Evolutionary conservation across 179 eudicot genomes (phyloP), one percentile per base, ranked within the genome.

Genomic region (Silene vulgaris): DNA sequence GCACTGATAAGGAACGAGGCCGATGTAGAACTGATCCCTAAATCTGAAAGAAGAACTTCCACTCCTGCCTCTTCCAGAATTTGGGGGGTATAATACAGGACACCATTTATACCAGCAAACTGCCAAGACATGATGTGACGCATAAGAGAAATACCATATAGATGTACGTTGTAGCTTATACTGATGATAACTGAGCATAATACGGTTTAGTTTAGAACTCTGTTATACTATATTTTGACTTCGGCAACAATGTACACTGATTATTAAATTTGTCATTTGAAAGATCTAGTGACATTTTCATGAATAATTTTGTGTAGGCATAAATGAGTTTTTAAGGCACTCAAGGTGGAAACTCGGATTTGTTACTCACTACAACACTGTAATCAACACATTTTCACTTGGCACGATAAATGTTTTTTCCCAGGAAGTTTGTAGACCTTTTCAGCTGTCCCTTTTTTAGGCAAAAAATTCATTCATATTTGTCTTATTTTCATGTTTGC

Each of bases 41-140:
- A 82, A 82, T 82, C 76, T 8, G 90, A 76, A 12, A 93, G 94
- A 80, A 93, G 93, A 82, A 93, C 92, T 75, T 78, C 92, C 2
- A 93, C 98, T 14, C 98, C 98, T 13, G 98, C 98, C 64, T 93
- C 85, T 82, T 93, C 88, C 13, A 93, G 90, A 73, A 93, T 93
- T 88, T 90, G 96, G 65, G 98, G 98, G 12, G 97, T 93, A 79
- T 93, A 93, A 85, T 91, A 93, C 77, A 91, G 75, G 64, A 93
- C 90, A 35, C 98, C 98, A 74, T 88, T 93, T 73, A 93, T 93
- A 59, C 98, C 98, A 69, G 98, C 81, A 79, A 93, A 89, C 98
- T 93, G 90, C 85, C 80, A 26, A 12, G 65, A 68, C 20, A 14
- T 63, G 60, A 61, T 37, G 54, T 54, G 62, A 20, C 6, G 35